Base-by-base conservation (phyloP, 257 asterid genomes). In the Lavandula angustifolia region DNA sequence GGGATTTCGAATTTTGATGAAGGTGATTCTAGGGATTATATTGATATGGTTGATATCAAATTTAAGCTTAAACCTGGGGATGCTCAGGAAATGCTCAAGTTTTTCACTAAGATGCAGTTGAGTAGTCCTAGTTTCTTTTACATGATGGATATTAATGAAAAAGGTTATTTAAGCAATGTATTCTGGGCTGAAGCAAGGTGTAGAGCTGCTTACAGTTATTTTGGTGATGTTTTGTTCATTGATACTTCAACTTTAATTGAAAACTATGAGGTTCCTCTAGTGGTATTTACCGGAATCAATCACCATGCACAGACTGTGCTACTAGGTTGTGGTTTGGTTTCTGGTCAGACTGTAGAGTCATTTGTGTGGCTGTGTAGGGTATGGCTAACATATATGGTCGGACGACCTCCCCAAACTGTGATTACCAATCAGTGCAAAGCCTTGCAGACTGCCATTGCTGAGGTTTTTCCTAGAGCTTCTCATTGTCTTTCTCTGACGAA, bases 361-460 rank as follows among this genome's bases (percentile, higher is more conserved):
- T 85, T 72, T 72, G 58, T 71, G 41, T 84, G 94, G 94, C 54
- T 85, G 75, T 72, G 66, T 37, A 71, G 83, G 71, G 85, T 87
- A n/a, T 85, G 94, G 89, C 66, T 85, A 5, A 83, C 87, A 1
- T 85, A 75, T 66, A 83, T 85, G 84, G 75, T 77, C 13, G 89
- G 89, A 55, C 85, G 79, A 6, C 52, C 85, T 56, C 89, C 89
- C 1, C 84, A 75, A 66, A 73, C 83, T 4, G 38, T 85, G 46
- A 66, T 83, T 54, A 56, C 76, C 29, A 61, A 73, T 37, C 38
- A 69, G 13, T 67, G 75, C 64, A 67, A 71, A 67, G 72, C 71
- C 68, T 58, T 85, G 76, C 81, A 79, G 76, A 60, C 71, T 69
- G 89, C 86, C 51, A 11, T 81, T 42, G 37, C 73, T 4, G 86